Percentiles rank a stretch among this genome's conserved stretches.
phyloP scores from a whole-genome alignment of 345 rosid species.

The Aurinia saxatilis region DNA sequence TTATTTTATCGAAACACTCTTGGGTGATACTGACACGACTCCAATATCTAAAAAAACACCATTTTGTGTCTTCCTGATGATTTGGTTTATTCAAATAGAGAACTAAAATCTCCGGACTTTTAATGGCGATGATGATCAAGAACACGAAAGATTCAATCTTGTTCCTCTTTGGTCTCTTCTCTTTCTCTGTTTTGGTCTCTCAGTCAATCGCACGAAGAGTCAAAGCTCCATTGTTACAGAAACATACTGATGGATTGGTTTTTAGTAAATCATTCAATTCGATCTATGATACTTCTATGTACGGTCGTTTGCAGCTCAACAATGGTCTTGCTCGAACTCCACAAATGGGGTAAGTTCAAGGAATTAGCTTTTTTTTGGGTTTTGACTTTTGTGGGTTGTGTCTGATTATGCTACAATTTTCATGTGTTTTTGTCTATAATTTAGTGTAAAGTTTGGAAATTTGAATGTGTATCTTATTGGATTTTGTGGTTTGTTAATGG shows the following conservation, averaged over 20 bases:
- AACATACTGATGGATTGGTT: constrained; percentile 21
- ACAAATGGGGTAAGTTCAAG: constrained; percentile 72
- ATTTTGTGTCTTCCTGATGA: background rate
- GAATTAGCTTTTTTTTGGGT: background rate
- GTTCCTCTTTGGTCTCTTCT: constrained; percentile 19
- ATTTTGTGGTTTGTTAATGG: constrained; percentile 12
- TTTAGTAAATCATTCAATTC: constrained; percentile 38
- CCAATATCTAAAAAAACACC: background rate
- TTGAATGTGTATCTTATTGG: background rate
- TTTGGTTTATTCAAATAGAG: background rate
- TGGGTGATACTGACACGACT: constrained; percentile 21
- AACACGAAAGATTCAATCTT: constrained; percentile 5
- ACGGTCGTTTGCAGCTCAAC: constrained; percentile 70
- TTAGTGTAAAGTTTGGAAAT: background rate
- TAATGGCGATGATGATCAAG: constrained; percentile 17
- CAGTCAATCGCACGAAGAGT: constrained; percentile 40
- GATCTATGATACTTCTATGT: constrained; percentile 67
- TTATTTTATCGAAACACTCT: background rate
- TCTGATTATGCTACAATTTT: background rate
- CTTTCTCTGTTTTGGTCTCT: constrained; percentile 22
- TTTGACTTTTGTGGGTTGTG: background rate
- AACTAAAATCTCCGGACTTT: background rate
- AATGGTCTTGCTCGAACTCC: constrained; percentile 87
- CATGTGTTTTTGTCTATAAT: background rate
- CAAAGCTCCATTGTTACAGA: constrained; percentile 38